Evolutionary conservation across 345 rosid genomes (phyloP).

Genomic region (Cardamine chenopodiifolia): DNA sequence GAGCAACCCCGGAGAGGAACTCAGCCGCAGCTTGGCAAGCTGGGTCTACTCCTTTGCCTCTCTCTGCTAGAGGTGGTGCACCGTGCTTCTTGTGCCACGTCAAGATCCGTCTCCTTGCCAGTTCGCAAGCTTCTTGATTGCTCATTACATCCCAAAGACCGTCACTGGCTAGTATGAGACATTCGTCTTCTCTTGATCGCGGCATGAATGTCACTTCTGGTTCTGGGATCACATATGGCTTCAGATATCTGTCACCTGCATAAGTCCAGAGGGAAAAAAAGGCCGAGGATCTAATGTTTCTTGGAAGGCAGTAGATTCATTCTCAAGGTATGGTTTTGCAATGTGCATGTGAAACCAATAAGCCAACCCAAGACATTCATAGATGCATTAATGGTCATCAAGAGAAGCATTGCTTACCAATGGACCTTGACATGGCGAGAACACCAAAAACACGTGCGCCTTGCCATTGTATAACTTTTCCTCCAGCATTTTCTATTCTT

Average conservation of each 20-base stretch:
- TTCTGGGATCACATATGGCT: slow-evolving; percentile 95
- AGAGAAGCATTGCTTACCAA: slow-evolving; percentile 56
- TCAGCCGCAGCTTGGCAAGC: slow-evolving; percentile 97
- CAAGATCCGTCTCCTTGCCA: slow-evolving; percentile 81
- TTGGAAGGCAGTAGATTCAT: slow-evolving; percentile 2
- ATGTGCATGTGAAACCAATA: slow-evolving; percentile 9
- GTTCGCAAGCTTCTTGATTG: slow-evolving; percentile 88
- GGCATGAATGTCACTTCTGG: slow-evolving; percentile 88
- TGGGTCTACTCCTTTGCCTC: slow-evolving; percentile 63
- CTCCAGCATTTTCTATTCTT: slow-evolving; percentile 97
- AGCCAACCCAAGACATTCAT: slow-evolving; percentile 12
- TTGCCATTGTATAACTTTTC: slow-evolving; percentile 96
- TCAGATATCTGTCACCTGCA: slow-evolving; percentile 92
- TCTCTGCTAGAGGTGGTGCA: slow-evolving; percentile 43
- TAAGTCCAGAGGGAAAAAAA: slow-evolving; percentile 15
- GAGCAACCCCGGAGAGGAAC: slow-evolving; percentile 72
- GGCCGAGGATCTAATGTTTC: slow-evolving; percentile 33
- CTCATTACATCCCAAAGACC: slow-evolving; percentile 97
- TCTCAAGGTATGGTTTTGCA: slow-evolving; percentile 2
- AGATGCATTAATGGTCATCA: background rate
- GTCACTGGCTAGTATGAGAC: slow-evolving; percentile 87
- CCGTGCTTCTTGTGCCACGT: slow-evolving; percentile 90
- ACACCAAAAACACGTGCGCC: slow-evolving; percentile 97
- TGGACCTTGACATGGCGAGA: slow-evolving; percentile 97
- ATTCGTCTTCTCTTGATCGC: slow-evolving; percentile 86